Evolutionary conservation across 2,329 filamentous ascomycete species (phyloP), one percentile per base, ranked within the genome.

Genomic region (Stagonosporopsis vannaccii): DNA sequence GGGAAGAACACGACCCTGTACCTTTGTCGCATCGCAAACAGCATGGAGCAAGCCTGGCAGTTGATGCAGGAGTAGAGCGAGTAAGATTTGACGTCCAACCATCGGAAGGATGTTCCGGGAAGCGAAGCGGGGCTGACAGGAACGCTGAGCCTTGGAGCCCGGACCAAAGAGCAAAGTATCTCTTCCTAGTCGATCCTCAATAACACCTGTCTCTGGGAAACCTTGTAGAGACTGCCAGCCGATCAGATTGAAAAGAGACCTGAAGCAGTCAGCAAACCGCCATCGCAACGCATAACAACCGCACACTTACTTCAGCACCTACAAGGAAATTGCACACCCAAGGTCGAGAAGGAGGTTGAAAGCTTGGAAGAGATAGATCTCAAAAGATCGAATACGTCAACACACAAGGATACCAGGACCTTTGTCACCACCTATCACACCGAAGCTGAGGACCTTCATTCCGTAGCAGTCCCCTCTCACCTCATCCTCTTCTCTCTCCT

Each of bases 41-140:
- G 8, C 13, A 30, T 3, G n/a, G 7, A 32, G 30, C 30, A 13
- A 32, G 26, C 26, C 30, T 32, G 12, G 20, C 37, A 12, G 32
- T 12, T 12, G 39, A 37, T 17, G n/a, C 4, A n/a, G 3, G 28
- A 23, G 22, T 11, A 28, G 3, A 20, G 32, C 15, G 2, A 40
- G 0, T 12, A 15, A 37, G 2, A 32, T 20, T 12, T 25, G 33
- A 37, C 33, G 44, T 51, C 41, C 41, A 52, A 41, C 33, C 41
- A 6, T 35, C 49, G 42, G 41, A 17, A 28, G 44, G 22, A 52
- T 33, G 33, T 45, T 52, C 41, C 49, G 33, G 9, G 49, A 45
- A 52, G 41, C 41, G 49, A 52, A 52, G 49, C 49, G 49, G 42
- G 49, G 42, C 41, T 9, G 17, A 20, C 25, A 46, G 17, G 30